Base-by-base conservation (phyloP, 2,329 filamentous ascomycete species). In the Cladosporium sp. region DNA sequence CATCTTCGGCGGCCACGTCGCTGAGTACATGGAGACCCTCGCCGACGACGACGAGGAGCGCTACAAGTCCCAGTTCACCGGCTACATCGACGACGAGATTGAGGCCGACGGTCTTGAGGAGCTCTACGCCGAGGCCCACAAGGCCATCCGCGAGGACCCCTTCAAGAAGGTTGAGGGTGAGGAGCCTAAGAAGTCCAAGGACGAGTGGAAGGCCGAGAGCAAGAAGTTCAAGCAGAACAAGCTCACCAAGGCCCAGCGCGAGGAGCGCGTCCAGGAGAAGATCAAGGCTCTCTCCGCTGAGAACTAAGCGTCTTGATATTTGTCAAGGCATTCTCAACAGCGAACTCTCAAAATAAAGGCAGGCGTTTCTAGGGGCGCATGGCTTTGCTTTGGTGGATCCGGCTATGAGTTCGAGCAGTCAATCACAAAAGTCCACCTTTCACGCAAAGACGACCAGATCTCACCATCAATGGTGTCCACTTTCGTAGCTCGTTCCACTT, bases 1-100 rank as follows among this genome's bases (percentile, higher is more conserved):
- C 87, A 98, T 98, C 83, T 92, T 89, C 77, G 93, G 83, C 72
- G 92, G 93, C 59, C 93, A 98, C 84, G 89, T 98, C 62, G 91
- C 92, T 66, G 93, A 98, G 85, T 98, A 98, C 86, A 98, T 98
- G 93, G 93, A 98, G 86, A 93, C 87, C 56, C 88, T 98, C 62
- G 93, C 93, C 77, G 93, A 98, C 70, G 93, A 98, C 73, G 93
- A 98, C 72, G 93, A 98, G 87, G 93, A 98, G 85, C 91, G 93
- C 74, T 98, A 89, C 89, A 92, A 92, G 83, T 85, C 83, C 68
- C 93, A 98, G 82, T 98, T 98, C 87, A 81, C 85, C 75, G 86
- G 93, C 78, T 98, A 98, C 84, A 87, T 95, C 66, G 92, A 98
- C 63, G 89, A 95, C 72, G 93, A 95, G 68, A 76, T 98, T 63